Evolutionary conservation across 495 filamentous ascomycete genomes (phyloP).

Genomic region (Annulohypoxylon moriforme): DNA sequence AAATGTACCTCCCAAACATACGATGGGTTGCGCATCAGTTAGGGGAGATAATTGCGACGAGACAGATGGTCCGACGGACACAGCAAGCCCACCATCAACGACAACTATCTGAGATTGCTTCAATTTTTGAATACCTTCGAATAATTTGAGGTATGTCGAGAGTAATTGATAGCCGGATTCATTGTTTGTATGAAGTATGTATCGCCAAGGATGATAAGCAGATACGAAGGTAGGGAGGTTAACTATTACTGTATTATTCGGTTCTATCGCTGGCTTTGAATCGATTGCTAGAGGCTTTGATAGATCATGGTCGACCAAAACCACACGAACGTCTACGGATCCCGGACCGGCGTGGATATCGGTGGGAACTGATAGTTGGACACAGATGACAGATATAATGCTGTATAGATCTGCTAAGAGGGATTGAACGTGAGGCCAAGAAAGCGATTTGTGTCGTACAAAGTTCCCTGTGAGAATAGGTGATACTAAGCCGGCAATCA

Average conservation of each 20-base stretch:
- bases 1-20: slow-evolving; percentile 94
- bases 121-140: slow-evolving; percentile 58
- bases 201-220: slow-evolving; percentile 74
- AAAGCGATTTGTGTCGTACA: slow-evolving; percentile 62
- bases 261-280: slow-evolving; percentile 46
- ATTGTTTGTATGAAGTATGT: slow-evolving; percentile 72
- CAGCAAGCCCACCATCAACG: slow-evolving; percentile 61
- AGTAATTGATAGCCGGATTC: slow-evolving; percentile 64
- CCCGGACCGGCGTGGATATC: slow-evolving; percentile 69
- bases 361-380: slow-evolving; percentile 68
- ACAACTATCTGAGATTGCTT: slow-evolving; percentile 56
- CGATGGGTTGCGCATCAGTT: slow-evolving; percentile 53
- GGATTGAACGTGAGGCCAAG: slow-evolving; percentile 70
- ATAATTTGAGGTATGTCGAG: slow-evolving; percentile 55
- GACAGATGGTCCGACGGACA: slow-evolving; percentile 42
- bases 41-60: slow-evolving; percentile 27
- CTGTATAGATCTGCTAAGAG: slow-evolving; percentile 82
- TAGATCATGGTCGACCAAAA: slow-evolving; percentile 73
- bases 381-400: slow-evolving; percentile 74
- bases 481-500: slow-evolving; percentile 67
- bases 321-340: slow-evolving; percentile 80
- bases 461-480: slow-evolving; percentile 61
- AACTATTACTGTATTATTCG: slow-evolving; percentile 67
- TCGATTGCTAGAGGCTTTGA: slow-evolving; percentile 47
- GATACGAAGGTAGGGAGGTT: slow-evolving; percentile 73